Evolutionary conservation across 2,329 filamentous ascomycete genomes (phyloP), one percentile per base, ranked within the genome.

Genomic region (Diplodia seriata): DNA sequence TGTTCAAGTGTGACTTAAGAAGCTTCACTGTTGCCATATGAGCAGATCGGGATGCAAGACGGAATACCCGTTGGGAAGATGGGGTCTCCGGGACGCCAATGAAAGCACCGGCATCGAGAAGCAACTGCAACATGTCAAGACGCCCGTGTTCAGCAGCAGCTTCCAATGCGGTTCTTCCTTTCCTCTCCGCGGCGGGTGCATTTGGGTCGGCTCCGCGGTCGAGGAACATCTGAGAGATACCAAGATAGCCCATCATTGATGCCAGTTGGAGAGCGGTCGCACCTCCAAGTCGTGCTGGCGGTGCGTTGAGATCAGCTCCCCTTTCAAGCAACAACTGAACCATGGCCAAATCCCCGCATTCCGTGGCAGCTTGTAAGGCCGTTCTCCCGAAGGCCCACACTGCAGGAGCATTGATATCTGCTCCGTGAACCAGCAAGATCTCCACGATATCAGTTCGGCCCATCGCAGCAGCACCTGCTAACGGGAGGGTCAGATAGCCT

Each of bases 81-180:
- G 6, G 1, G 14, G 40, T 18, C 15, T 7, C 15, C 5, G 40
- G 40, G 2, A 7, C 15, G 7, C 15, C 40, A 4, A 43, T 1
- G 15, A 6, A 0, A 7, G 40, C 40, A 43, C 40, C 40, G 1
- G 40, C 15, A 7, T 43, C 2, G 6, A 43, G 40, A 2, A 77
- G 72, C 50, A 76, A 63, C 36, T 75, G 70, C 14, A 76, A 49
- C 70, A 74, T 73, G 56, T 77, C 75, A n/a, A 77, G 70, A 11
- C 73, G 71, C 23, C 75, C 75, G n/a, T 73, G 53, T 57, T 76
- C 73, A 33, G 75, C 73, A 9, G 75, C 74, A 11, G 71, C 75
- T 66, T 74, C 70, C 7, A 77, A 61, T 3, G 76, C 74, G 1
- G 75, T 75, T 29, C 72, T 63, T 38, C 75, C 75, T 4, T 73